Conservation (phyloP, 2,329 filamentous ascomycete species). For the Claviceps africana region DNA sequence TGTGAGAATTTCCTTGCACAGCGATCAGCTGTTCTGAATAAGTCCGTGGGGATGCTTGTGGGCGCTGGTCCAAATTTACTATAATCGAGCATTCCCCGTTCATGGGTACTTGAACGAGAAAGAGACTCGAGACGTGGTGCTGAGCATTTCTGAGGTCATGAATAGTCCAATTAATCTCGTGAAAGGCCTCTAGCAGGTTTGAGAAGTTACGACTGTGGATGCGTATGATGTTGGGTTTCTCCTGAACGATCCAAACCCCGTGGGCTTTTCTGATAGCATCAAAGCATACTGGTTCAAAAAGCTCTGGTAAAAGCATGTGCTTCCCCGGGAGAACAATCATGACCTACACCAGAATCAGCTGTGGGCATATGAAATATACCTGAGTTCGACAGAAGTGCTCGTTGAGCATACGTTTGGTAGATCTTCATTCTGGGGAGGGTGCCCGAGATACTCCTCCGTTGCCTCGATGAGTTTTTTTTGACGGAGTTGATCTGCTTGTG, state of each 20-base stretch:
- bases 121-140: slow-evolving; percentile 11
- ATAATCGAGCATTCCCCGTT: slow-evolving; percentile 9
- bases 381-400: background rate
- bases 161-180: slow-evolving; percentile 17
- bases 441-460: slow-evolving; percentile 12
- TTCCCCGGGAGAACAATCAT: slow-evolving; percentile 17
- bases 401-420: slow-evolving; percentile 14
- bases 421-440: slow-evolving; percentile 10
- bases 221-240: slow-evolving; percentile 13
- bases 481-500: slow-evolving; percentile 10
- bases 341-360: slow-evolving; percentile 9
- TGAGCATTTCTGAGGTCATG: slow-evolving; percentile 19
- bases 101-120: slow-evolving; percentile 16
- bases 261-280: slow-evolving; percentile 16
- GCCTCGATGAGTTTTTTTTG: slow-evolving; percentile 8
- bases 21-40: background rate
- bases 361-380: too few species aligned
- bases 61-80: slow-evolving; percentile 13
- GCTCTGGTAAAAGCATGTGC: slow-evolving; percentile 12
- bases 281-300: slow-evolving; percentile 13
- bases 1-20: background rate
- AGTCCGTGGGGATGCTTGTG: slow-evolving; percentile 5
- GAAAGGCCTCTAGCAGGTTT: slow-evolving; percentile 14
- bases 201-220: slow-evolving; percentile 13
- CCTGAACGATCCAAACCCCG: slow-evolving; percentile 18